A percentile compares a stretch with the other conserved stretches of the same genome.
Conservation (phyloP, 768 basidiomycete species). For the Kwoniella mangroviensis region DNA sequence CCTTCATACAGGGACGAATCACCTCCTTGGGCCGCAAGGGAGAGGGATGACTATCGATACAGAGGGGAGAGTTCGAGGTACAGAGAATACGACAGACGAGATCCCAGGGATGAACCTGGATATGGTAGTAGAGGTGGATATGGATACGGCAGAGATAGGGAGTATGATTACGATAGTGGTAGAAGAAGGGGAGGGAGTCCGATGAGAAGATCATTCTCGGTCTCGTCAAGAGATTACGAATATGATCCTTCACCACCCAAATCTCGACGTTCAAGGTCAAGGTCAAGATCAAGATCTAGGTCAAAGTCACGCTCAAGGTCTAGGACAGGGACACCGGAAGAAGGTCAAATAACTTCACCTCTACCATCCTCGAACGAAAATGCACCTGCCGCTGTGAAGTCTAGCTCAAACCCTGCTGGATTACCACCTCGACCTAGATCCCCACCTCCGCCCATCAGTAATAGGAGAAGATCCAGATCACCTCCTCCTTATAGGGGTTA, state of each 20-base stretch:
- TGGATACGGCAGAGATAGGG: conserved; percentile 4
- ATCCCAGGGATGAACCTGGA: conserved; percentile 2
- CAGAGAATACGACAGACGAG: conserved; percentile 14
- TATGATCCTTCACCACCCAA: conserved; percentile 12
- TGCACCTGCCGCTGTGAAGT: background rate
- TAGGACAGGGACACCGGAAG: conserved; percentile 30
- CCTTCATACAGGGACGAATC: conserved; percentile 21
- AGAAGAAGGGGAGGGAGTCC: background rate
- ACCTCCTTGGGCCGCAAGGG: conserved; percentile 12
- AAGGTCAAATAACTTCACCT: conserved; percentile 33
- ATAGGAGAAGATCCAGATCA: conserved; percentile 23
- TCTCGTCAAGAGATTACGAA: conserved; percentile 4
- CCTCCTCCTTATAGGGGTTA: conserved; percentile 21
- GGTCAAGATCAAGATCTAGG: conserved; percentile 4
- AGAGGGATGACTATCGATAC: conserved; percentile 26
- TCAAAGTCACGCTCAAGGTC: conserved; percentile 19
- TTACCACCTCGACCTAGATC: conserved; percentile 26
- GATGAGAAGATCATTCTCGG: conserved; percentile 6
- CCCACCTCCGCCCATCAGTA: conserved; percentile 4
- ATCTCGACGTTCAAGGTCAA: conserved; percentile 5
- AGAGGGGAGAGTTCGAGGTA: conserved; percentile 19
- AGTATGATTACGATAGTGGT: background rate
- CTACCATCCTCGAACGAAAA: background rate
- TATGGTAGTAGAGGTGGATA: conserved; percentile 10
- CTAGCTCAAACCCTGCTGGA: conserved; percentile 2